These are phyloP conservation scores for Rhynchosporium agropyri DNA, from an alignment of 2,329 filamentous ascomycete species.

Conservation along the genomic window DNA sequence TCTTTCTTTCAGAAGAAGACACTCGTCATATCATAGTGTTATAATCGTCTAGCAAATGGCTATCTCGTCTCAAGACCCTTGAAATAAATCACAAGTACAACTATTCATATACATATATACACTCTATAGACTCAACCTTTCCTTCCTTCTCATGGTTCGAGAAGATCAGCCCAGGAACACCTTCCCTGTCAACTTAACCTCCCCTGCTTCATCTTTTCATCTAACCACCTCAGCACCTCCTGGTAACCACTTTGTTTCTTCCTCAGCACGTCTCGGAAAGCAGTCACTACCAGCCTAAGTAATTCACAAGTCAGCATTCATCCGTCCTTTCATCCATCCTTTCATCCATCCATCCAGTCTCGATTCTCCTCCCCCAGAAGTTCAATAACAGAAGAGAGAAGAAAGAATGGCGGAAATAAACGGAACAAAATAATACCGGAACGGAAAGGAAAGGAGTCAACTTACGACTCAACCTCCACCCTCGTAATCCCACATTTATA, in stretches of 20 bases:
- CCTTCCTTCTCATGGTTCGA: no score
- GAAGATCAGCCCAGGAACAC: neutral
- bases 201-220: constrained; percentile 31
- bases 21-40: no score
- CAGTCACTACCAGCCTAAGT: constrained; percentile 63
- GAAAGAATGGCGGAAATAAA: neutral
- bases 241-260: constrained; percentile 72
- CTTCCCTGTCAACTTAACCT: constrained; percentile 5
- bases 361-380: no score
- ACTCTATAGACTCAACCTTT: no score
- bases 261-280: constrained; percentile 69
- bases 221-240: constrained; percentile 69
- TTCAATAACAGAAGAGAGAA: neutral
- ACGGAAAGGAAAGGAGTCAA: constrained; percentile 3
- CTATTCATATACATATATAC: no score
- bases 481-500: constrained; percentile 35
- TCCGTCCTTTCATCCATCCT: no score
- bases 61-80: no score
- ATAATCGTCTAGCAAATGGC: no score
- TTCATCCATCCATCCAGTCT: no score
- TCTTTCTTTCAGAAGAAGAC: no score
- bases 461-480: constrained; percentile 40
- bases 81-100: no score
- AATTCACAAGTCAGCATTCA: neutral
- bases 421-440: neutral